phyloP scores from a whole-genome alignment of 2,329 filamentous ascomycete species.

The Xylaria sp. region DNA sequence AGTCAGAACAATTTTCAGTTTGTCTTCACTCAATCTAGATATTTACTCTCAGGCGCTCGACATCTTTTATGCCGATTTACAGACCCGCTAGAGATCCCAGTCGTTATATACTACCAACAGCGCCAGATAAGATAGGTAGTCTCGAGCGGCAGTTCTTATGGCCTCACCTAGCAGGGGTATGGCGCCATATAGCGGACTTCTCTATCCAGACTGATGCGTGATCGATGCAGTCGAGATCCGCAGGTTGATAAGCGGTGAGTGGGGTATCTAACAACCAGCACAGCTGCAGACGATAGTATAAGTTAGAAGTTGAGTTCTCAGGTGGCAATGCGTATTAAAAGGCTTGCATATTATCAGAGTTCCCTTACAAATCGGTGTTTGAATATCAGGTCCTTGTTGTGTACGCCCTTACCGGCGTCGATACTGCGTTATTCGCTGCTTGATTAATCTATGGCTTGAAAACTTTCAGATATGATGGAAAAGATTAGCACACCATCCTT shows the following conservation, averaged over 20 bases:
- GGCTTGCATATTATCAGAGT: background rate
- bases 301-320: background rate
- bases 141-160: background rate
- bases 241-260: slow-evolving; percentile 31
- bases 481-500: slow-evolving; percentile 20
- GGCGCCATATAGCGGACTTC: slow-evolving; percentile 22
- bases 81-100: background rate
- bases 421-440: background rate
- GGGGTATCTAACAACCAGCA: slow-evolving; percentile 24
- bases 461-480: slow-evolving; percentile 7
- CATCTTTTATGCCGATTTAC: background rate
- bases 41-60: background rate
- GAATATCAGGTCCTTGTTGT: background rate
- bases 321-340: background rate
- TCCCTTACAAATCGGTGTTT: background rate
- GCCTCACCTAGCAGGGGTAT: slow-evolving; percentile 17
- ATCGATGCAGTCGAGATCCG: slow-evolving; percentile 28
- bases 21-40: background rate
- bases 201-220: slow-evolving; percentile 8
- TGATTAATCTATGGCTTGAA: background rate
- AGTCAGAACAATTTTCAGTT: background rate
- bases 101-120: background rate
- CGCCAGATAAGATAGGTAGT: slow-evolving; percentile 9
- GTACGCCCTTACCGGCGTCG: background rate
- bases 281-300: slow-evolving; percentile 10